Evolutionary conservation across 768 basidiomycete species (phyloP).

Genomic region (Leucosporidium scottii): DNA sequence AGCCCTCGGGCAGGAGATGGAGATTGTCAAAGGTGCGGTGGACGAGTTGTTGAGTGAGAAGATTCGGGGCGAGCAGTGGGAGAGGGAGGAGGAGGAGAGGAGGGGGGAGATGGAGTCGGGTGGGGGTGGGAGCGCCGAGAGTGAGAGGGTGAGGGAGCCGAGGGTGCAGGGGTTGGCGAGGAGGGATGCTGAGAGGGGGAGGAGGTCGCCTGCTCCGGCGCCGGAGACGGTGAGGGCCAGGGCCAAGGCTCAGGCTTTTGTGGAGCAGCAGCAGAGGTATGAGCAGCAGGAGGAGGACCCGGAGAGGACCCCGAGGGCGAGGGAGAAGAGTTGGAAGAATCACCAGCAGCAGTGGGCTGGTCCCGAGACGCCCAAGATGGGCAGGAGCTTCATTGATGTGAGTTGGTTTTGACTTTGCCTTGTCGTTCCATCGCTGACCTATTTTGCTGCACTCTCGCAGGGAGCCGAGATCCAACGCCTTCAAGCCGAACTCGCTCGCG

Average conservation of each 20-base stretch:
- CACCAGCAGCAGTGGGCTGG: constrained; percentile 35
- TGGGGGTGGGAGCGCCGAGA: neutral
- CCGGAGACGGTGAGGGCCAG: too few species aligned
- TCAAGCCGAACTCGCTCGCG: neutral
- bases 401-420: neutral
- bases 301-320: constrained; percentile 15
- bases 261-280: neutral
- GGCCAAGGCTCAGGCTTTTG: too few species aligned
- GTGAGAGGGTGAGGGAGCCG: constrained; percentile 22
- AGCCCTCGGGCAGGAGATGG: constrained; percentile 72
- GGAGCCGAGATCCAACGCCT: constrained; percentile 12
- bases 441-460: neutral
- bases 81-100: constrained; percentile 36
- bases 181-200: constrained; percentile 1
- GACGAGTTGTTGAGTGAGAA: constrained; percentile 59
- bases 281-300: neutral
- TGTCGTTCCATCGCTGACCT: too few species aligned
- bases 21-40: constrained; percentile 79
- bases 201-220: neutral
- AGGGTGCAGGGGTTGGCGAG: constrained; percentile 7
- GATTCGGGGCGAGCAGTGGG: constrained; percentile 42
- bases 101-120: constrained; percentile 23
- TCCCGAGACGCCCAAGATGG: constrained; percentile 33
- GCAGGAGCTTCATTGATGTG: constrained; percentile 13
- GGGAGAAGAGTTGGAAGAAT: constrained; percentile 13